Conservation (phyloP, 441 rosid species). For the Syzygium syzygioides region DNA sequence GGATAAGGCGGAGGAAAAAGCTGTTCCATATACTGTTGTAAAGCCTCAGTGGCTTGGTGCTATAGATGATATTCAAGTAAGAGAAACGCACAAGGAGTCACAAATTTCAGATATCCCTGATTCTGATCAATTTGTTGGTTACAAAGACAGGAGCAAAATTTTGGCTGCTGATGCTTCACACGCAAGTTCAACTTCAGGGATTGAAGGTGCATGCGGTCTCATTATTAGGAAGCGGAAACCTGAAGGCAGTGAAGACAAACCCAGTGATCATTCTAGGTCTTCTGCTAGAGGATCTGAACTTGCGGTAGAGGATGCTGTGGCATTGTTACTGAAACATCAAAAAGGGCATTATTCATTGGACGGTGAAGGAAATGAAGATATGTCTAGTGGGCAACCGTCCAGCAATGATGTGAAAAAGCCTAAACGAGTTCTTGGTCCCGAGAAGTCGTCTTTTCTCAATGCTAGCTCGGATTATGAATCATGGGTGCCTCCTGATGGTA, state of each 20-base stretch:
- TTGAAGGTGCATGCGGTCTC: conserved; percentile 71
- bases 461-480: conserved; percentile 48
- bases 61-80: conserved; percentile 35
- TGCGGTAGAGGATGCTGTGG: conserved; percentile 76
- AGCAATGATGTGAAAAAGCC: conserved; percentile 47
- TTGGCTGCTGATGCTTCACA: conserved; percentile 20
- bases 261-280: conserved; percentile 20
- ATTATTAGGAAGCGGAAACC: conserved; percentile 64
- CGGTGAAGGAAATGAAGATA: conserved; percentile 25
- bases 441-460: conserved; percentile 68
- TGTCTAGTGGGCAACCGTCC: conserved; percentile 14
- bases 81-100: conserved; percentile 33
- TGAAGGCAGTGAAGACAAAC: conserved; percentile 21
- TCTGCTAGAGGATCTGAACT: conserved; percentile 41
- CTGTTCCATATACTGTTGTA: conserved; percentile 38
- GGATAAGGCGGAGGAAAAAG: conserved; percentile 33
- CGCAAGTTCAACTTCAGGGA: conserved; percentile 17
- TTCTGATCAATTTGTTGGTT: conserved; percentile 67
- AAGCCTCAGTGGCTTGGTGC: conserved; percentile 99
- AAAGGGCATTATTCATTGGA: conserved; percentile 55
- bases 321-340: conserved; percentile 77
- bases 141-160: conserved; percentile 71
- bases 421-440: conserved; percentile 67
- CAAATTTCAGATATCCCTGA: conserved; percentile 29
- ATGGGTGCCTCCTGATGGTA: conserved; percentile 99